Conservation (phyloP, 192 early-diverging fungal genomes). For the Spizellomyces punctatus region DNA sequence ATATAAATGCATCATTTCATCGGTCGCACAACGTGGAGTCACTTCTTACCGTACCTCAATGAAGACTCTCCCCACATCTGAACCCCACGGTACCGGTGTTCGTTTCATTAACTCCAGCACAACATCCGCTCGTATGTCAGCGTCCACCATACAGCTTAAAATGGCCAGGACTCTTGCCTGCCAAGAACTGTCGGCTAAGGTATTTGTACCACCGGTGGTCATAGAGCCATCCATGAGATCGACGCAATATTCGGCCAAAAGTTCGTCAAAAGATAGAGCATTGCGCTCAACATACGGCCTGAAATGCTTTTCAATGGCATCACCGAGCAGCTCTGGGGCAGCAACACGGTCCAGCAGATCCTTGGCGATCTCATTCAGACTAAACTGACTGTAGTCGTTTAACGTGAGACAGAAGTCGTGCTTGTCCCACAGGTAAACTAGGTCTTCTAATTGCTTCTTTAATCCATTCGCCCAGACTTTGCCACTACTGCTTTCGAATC, state of each 20-base stretch:
- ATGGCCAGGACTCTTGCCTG: constrained; percentile 62
- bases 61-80: constrained; percentile 48
- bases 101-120: constrained; percentile 67
- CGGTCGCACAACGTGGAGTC: too few species aligned
- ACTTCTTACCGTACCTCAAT: background rate
- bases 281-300: constrained; percentile 57
- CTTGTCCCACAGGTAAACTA: constrained; percentile 53
- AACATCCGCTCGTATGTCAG: constrained; percentile 42
- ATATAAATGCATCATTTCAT: too few species aligned
- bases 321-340: constrained; percentile 58
- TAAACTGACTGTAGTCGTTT: constrained; percentile 53
- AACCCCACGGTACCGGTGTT: constrained; percentile 67
- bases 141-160: constrained; percentile 39
- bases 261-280: constrained; percentile 49
- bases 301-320: constrained; percentile 58
- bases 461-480: constrained; percentile 30
- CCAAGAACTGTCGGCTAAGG: constrained; percentile 41
- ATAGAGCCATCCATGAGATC: constrained; percentile 54
- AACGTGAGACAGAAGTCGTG: constrained; percentile 52
- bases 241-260: constrained; percentile 59
- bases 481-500: constrained; percentile 31
- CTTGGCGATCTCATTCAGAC: constrained; percentile 50
- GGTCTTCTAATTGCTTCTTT: constrained; percentile 58
- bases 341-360: constrained; percentile 65
- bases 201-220: background rate